These are phyloP conservation scores for Phoma sp. DNA, from an alignment of 2,329 filamentous ascomycete species.

Conservation along the genomic window DNA sequence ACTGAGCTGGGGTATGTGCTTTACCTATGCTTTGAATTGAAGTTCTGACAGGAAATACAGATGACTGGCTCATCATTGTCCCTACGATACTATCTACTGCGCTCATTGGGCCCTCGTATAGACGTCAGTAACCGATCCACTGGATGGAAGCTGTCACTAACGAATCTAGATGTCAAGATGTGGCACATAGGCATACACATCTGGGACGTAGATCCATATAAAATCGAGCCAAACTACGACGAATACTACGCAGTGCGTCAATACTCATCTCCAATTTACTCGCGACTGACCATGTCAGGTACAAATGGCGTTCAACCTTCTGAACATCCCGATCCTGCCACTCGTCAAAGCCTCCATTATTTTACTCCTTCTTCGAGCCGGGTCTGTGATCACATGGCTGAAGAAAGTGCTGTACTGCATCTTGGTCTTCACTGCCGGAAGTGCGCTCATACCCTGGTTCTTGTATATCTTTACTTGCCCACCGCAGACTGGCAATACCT, in stretches of 20 bases:
- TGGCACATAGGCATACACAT: conserved; percentile 48
- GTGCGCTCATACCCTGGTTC: conserved; percentile 45
- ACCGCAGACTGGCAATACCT: conserved; percentile 48
- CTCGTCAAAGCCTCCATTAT: conserved; percentile 51
- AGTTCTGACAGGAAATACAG: conserved; percentile 20
- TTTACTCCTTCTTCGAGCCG: conserved; percentile 47
- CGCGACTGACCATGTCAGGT: conserved; percentile 31
- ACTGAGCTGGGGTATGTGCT: conserved; percentile 43
- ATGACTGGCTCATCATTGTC: conserved; percentile 49
- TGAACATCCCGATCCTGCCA: conserved; percentile 49
- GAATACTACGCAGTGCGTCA: conserved; percentile 42
- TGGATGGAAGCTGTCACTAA: background rate
- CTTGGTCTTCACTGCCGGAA: conserved; percentile 44
- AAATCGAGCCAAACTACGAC: conserved; percentile 46
- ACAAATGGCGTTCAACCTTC: conserved; percentile 46
- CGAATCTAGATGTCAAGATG: conserved; percentile 42
- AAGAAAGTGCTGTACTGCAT: conserved; percentile 47
- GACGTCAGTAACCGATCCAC: conserved; percentile 31
- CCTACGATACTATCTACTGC: conserved; percentile 46
- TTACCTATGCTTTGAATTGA: background rate
- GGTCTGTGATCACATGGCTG: conserved; percentile 47
- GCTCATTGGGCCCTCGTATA: conserved; percentile 45
- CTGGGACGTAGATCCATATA: conserved; percentile 42
- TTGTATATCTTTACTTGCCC: conserved; percentile 50
- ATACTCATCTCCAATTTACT: background rate